These are phyloP conservation scores for Echria macrotheca DNA, from an alignment of 495 filamentous ascomycete species.

Conservation along the genomic window DNA sequence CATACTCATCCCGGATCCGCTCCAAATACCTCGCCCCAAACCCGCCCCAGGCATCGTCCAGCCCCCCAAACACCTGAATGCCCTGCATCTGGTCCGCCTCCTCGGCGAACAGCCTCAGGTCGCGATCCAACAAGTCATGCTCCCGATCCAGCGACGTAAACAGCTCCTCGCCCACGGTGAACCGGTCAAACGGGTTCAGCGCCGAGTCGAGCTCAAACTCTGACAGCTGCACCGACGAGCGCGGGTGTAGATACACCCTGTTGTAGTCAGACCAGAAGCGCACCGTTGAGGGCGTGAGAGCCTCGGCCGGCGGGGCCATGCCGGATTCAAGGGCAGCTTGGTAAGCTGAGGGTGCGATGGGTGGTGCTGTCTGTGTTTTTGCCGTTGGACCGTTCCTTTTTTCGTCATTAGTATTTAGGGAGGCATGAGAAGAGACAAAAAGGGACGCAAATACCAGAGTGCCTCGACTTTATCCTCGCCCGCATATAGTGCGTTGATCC, in stretches of 20 bases:
- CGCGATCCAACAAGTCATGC: constrained; percentile 80
- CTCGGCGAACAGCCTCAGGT: constrained; percentile 79
- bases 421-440: too few relatives aligned
- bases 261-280: constrained; percentile 97
- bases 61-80: constrained; percentile 69
- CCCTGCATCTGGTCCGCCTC: constrained; percentile 92
- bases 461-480: too few relatives aligned
- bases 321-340: constrained; percentile 71
- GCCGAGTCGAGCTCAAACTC: constrained; percentile 76
- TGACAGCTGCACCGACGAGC: constrained; percentile 79
- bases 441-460: too few relatives aligned
- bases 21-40: constrained; percentile 78
- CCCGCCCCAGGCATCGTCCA: constrained; percentile 92
- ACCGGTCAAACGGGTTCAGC: constrained; percentile 78
- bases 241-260: constrained; percentile 84
- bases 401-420: constrained; percentile 34
- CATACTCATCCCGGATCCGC: constrained; percentile 79
- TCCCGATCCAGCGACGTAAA: constrained; percentile 78
- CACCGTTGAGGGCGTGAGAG: constrained; percentile 64
- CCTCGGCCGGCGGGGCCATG: constrained; percentile 49
- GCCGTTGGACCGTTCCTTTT: constrained; percentile 45
- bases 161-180: constrained; percentile 72
- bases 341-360: constrained; percentile 67
- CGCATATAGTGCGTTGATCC: constrained; percentile 90
- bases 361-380: constrained; percentile 49